phyloP scores from a whole-genome alignment of 1,284 basidiomycete species.

The Melampsora occidentalis region DNA sequence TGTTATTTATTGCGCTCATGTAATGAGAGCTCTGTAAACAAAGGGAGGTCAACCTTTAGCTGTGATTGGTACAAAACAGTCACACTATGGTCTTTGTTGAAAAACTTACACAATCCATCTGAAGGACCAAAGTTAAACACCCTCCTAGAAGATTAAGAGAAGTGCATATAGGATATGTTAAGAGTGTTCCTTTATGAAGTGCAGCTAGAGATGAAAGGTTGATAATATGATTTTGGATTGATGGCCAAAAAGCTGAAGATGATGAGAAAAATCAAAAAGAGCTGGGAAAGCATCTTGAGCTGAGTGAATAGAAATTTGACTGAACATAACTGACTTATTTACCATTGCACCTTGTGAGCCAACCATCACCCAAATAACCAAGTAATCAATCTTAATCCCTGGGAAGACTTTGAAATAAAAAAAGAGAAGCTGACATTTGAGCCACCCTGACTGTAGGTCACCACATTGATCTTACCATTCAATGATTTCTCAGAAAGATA shows the following conservation, averaged over 20 bases:
- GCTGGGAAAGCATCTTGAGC: slow-evolving; percentile 12
- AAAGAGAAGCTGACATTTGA: slow-evolving; percentile 24
- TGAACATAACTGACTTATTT: slow-evolving; percentile 10
- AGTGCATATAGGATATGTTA: slow-evolving; percentile 44
- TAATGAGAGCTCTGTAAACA: not conserved
- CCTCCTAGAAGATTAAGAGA: slow-evolving; percentile 22
- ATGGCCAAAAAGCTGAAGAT: slow-evolving; percentile 45
- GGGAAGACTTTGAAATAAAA: not conserved
- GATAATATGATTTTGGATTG: slow-evolving; percentile 7
- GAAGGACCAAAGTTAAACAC: slow-evolving; percentile 9
- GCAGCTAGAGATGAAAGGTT: not conserved
- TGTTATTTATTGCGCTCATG: slow-evolving; percentile 16
- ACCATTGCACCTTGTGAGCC: slow-evolving; percentile 15
- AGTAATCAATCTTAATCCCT: not conserved
- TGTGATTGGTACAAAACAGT: too few relatives aligned
- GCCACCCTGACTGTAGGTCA: slow-evolving; percentile 48
- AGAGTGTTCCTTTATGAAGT: slow-evolving; percentile 17
- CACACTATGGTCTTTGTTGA: too few relatives aligned
- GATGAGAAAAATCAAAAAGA: slow-evolving; percentile 14
- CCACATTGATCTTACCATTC: slow-evolving; percentile 38
- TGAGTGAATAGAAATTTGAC: too few relatives aligned
- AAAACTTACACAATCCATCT: not conserved
- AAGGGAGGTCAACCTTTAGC: not conserved
- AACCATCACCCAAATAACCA: not conserved
- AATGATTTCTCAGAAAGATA: slow-evolving; percentile 22